These are phyloP conservation scores for Sclerotinia trifoliorum DNA, from an alignment of 2,329 filamentous ascomycete species.

Conservation along the genomic window DNA sequence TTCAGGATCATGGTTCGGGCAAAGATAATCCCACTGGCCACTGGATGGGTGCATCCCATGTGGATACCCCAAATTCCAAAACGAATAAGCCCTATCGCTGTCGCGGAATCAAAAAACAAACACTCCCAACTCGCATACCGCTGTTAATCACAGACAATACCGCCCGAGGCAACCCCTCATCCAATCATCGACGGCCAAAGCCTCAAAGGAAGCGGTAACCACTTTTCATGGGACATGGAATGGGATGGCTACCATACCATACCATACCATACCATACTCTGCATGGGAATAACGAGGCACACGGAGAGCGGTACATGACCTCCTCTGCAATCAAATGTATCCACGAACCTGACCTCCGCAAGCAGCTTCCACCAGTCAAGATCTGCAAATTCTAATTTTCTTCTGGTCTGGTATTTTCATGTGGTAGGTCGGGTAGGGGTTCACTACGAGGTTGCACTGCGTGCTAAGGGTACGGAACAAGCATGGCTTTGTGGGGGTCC, in stretches of 20 bases:
- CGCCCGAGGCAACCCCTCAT: slow-evolving; percentile 24
- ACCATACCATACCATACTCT: not conserved
- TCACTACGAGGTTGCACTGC: slow-evolving; percentile 6
- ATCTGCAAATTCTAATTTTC: not conserved
- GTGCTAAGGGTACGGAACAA: not conserved
- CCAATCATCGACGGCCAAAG: slow-evolving; percentile 28
- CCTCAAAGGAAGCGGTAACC: slow-evolving; percentile 18
- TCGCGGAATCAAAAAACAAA: slow-evolving; percentile 22
- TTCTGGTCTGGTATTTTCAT: not conserved
- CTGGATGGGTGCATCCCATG: not conserved
- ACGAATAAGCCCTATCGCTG: slow-evolving; percentile 18
- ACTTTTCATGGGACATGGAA: slow-evolving; percentile 2
- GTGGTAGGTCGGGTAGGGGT: not conserved
- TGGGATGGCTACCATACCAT: not conserved
- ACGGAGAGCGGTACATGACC: not conserved
- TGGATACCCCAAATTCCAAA: slow-evolving; percentile 22
- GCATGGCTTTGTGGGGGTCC: slow-evolving; percentile 10
- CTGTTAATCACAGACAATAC: slow-evolving; percentile 25
- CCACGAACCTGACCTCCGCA: slow-evolving; percentile 10
- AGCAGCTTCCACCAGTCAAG: slow-evolving; percentile 9
- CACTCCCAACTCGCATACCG: slow-evolving; percentile 28
- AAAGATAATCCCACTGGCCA: slow-evolving; percentile 17
- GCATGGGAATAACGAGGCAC: slow-evolving; percentile 15
- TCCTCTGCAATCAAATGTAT: slow-evolving; percentile 3
- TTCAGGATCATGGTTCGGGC: slow-evolving; percentile 7